Evolutionary conservation across 2,329 filamentous ascomycete species (phyloP).

Genomic region (Botrytis sinoallii): DNA sequence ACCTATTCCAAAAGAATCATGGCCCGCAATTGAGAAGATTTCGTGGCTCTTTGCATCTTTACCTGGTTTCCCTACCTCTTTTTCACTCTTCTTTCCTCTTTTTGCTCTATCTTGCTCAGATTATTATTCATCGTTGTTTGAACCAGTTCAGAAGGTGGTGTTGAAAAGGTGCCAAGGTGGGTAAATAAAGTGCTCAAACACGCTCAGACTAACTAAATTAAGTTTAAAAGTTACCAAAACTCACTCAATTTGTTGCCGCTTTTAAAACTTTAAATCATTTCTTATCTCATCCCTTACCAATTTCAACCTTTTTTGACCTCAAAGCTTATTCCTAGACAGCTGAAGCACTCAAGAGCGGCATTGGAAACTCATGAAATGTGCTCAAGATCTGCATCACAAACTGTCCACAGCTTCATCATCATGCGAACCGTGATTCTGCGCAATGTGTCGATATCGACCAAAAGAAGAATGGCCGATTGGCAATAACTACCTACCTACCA

Average conservation of each 20-base stretch:
- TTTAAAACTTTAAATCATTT: not conserved
- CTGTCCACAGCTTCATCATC: not conserved
- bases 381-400: not conserved
- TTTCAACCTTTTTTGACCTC: accelerated
- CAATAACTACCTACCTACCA: not conserved
- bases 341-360: not conserved
- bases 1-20: not conserved
- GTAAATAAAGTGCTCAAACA: conserved; percentile 19
- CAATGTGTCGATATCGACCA: not conserved
- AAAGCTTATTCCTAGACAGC: not conserved
- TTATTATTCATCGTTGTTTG: conserved; percentile 2
- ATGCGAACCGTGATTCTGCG: not conserved
- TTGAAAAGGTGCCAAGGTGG: conserved; percentile 4
- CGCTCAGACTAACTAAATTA: conserved; percentile 11
- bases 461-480: not conserved
- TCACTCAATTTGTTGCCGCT: not conserved
- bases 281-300: not conserved
- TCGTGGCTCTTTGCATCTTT: not conserved
- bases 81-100: not conserved
- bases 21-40: not conserved
- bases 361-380: not conserved
- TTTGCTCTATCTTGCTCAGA: conserved; percentile 12
- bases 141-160: not conserved
- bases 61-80: not conserved
- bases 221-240: not conserved